phyloP scores from a whole-genome alignment of 2,329 filamentous ascomycete species.

The Cladosporium sp. region DNA sequence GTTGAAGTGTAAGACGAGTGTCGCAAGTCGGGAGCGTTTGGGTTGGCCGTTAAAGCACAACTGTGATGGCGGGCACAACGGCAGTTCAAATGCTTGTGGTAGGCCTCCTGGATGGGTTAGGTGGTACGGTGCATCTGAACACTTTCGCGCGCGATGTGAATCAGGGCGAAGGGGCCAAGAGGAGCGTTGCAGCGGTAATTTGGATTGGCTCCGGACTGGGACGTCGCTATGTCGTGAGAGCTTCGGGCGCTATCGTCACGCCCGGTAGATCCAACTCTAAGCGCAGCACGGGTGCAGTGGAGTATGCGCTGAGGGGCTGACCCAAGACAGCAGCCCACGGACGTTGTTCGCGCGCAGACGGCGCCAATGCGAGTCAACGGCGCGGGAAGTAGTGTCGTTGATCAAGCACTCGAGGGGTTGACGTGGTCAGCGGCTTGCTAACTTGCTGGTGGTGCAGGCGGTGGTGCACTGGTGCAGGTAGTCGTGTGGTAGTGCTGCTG shows the following conservation, averaged over 20 bases:
- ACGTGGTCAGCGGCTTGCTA: too few species aligned
- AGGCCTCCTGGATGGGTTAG: constrained; percentile 11
- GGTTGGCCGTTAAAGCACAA: constrained; percentile 9
- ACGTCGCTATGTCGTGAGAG: constrained; percentile 13
- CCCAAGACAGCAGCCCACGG: constrained; percentile 11
- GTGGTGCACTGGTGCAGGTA: too few species aligned
- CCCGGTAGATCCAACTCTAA: constrained; percentile 13
- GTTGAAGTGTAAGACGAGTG: constrained; percentile 10
- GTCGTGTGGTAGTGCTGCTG: too few species aligned
- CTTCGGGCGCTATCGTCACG: constrained; percentile 14
- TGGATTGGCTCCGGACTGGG: constrained; percentile 12
- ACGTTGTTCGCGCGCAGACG: constrained; percentile 1
- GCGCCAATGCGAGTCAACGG: constrained; percentile 12
- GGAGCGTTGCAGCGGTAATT: constrained; percentile 13
- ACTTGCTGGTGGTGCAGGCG: too few species aligned
- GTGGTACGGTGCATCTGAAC: constrained; percentile 10
- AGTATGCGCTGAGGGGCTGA: constrained; percentile 10
- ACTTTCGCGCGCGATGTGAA: constrained; percentile 14
- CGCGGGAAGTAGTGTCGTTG: constrained; percentile 1
- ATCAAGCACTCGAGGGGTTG: too few species aligned
- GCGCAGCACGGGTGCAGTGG: constrained; percentile 10
- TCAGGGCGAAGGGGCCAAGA: constrained; percentile 13
- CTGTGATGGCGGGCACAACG: constrained; percentile 12
- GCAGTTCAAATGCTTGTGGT: constrained; percentile 11
- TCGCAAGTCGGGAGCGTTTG: constrained; percentile 12